phyloP scores from a whole-genome alignment of 176 grass and related monocot species.

The Triticum aestivum region DNA sequence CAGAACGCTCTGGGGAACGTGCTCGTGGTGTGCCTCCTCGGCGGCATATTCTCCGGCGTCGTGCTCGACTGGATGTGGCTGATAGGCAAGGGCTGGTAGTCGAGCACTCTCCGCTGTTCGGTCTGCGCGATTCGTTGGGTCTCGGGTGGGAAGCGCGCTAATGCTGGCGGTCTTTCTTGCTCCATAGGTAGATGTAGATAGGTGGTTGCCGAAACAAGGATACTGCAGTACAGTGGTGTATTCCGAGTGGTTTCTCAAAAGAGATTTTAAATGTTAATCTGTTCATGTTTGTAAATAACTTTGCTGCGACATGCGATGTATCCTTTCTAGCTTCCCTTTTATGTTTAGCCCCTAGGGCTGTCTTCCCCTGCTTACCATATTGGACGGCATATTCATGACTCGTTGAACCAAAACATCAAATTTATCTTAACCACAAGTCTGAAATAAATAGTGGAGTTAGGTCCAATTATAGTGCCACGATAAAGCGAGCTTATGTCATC shows the following conservation, averaged over 20 bases:
- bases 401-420: too few relatives aligned
- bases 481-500: too few relatives aligned
- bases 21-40: conserved; percentile 65
- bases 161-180: neutral
- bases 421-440: too few relatives aligned
- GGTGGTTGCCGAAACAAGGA: neutral
- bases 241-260: neutral
- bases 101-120: neutral
- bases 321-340: neutral
- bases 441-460: too few relatives aligned
- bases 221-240: neutral
- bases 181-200: neutral
- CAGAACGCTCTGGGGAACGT: conserved; percentile 78
- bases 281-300: neutral
- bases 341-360: neutral
- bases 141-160: neutral
- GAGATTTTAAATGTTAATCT: neutral
- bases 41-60: conserved; percentile 69
- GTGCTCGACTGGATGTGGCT: conserved; percentile 82
- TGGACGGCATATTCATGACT: neutral
- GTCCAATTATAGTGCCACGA: too few relatives aligned
- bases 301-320: neutral
- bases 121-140: neutral
- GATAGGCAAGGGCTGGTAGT: conserved; percentile 78
- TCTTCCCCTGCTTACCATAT: neutral